Conservation (phyloP, 176 grass and related monocot genomes). For the Musa itinerans region DNA sequence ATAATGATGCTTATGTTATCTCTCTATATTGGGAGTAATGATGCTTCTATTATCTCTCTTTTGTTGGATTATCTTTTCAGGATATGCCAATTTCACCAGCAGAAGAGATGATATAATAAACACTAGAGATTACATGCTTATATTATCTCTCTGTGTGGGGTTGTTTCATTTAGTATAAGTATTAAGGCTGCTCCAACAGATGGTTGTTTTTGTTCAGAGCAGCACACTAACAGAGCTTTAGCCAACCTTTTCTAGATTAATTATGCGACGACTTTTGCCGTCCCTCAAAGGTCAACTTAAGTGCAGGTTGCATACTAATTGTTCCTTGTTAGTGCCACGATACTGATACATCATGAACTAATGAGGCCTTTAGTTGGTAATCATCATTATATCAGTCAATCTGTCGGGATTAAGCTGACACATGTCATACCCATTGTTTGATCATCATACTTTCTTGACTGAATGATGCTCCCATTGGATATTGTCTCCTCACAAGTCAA, state of each 20-base stretch:
- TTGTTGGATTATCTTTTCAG: neutral
- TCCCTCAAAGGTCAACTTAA: neutral
- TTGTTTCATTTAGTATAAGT: too few species aligned
- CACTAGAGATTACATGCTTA: too few species aligned
- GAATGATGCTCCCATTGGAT: neutral
- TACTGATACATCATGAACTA: too few species aligned
- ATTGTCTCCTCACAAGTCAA: neutral
- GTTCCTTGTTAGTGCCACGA: neutral
- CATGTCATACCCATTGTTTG: neutral
- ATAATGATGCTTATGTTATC: neutral
- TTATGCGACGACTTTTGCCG: neutral
- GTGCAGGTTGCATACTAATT: neutral
- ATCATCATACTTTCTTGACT: neutral
- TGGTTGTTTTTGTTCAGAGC: neutral
- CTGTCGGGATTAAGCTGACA: slow-evolving; percentile 8
- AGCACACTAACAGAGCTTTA: neutral
- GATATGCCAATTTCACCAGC: neutral
- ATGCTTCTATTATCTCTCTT: neutral
- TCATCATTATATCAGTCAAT: neutral
- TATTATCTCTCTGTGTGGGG: too few species aligned
- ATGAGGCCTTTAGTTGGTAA: neutral
- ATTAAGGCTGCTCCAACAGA: too few species aligned
- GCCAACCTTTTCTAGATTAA: neutral
- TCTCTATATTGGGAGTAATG: neutral
- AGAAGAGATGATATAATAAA: too few species aligned